A percentile compares a stretch with the other conserved stretches of the same genome.
Evolutionary conservation across 306 rosid species (phyloP).

Genomic region (Dicorynia guianensis): DNA sequence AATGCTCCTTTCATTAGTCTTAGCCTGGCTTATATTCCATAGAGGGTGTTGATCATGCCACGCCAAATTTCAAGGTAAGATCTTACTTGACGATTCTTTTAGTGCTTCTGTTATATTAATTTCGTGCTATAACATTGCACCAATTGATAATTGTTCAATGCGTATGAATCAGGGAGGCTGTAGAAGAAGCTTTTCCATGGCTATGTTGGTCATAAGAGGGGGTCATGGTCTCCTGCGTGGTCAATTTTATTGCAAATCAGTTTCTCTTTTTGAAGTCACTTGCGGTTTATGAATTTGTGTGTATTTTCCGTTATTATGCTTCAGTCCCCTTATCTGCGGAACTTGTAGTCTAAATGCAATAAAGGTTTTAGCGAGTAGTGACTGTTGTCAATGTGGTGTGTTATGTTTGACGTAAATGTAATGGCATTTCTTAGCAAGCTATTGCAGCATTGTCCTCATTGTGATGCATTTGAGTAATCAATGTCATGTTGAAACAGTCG

Average conservation of each 20-base stretch:
- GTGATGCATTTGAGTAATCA: background rate
- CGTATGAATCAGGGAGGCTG: conserved; percentile 56
- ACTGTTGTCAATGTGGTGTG: background rate
- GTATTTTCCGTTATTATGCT: conserved; percentile 28
- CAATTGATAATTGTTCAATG: conserved; percentile 23
- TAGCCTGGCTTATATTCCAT: conserved; percentile 37
- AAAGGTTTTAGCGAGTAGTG: conserved; percentile 17
- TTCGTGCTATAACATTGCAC: background rate
- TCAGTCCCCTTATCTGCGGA: conserved; percentile 25
- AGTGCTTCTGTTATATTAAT: background rate
- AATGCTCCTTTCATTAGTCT: conserved; percentile 35
- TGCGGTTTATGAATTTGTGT: conserved; percentile 7
- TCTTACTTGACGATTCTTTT: background rate
- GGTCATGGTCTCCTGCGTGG: conserved; percentile 11
- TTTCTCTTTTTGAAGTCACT: conserved; percentile 11
- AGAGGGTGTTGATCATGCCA: conserved; percentile 54
- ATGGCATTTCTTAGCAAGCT: conserved; percentile 9
- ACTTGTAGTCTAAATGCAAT: conserved; percentile 37
- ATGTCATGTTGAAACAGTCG: background rate
- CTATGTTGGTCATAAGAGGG: conserved; percentile 28
- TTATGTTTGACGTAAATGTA: conserved; percentile 25
- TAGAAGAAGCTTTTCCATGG: conserved; percentile 25
- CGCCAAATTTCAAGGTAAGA: conserved; percentile 57
- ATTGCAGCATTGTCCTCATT: background rate
- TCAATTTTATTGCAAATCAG: conserved; percentile 26